phyloP scores from a whole-genome alignment of 2,329 filamentous ascomycete genomes.

The Xylaria sp. region DNA sequence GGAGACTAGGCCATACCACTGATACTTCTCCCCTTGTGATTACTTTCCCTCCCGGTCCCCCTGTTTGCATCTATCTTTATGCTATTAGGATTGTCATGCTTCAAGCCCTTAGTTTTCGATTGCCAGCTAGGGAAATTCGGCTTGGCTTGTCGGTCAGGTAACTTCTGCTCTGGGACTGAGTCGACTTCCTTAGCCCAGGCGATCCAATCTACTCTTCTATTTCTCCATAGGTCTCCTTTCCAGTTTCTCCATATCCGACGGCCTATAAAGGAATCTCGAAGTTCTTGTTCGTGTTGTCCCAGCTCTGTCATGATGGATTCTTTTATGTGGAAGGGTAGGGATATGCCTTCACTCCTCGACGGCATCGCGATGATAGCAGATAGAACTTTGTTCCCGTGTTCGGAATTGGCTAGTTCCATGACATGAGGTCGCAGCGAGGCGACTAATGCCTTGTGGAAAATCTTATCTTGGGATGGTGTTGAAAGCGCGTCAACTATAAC shows the following conservation, averaged over 20 bases:
- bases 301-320: constrained; percentile 64
- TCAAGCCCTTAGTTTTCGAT: constrained; percentile 22
- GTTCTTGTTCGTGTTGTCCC: constrained; percentile 58
- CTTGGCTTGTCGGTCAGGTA: constrained; percentile 31
- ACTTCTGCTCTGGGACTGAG: constrained; percentile 37
- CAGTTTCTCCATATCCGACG: constrained; percentile 67
- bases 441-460: constrained; percentile 67
- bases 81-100: constrained; percentile 32
- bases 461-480: constrained; percentile 59
- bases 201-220: constrained; percentile 65
- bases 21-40: constrained; percentile 20
- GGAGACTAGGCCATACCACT: constrained; percentile 15
- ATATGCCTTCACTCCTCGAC: constrained; percentile 59
- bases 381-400: constrained; percentile 64
- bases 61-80: constrained; percentile 25
- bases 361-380: constrained; percentile 62
- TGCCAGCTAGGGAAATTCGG: constrained; percentile 24
- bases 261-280: constrained; percentile 66
- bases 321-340: constrained; percentile 68
- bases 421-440: constrained; percentile 59
- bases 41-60: constrained; percentile 25
- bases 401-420: constrained; percentile 60
- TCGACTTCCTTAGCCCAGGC: constrained; percentile 66
- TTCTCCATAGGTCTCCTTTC: constrained; percentile 69
- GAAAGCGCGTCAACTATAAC: constrained; percentile 63